Base-by-base conservation (phyloP, 495 filamentous ascomycete species). In the Saxophila tyrrhenica region DNA sequence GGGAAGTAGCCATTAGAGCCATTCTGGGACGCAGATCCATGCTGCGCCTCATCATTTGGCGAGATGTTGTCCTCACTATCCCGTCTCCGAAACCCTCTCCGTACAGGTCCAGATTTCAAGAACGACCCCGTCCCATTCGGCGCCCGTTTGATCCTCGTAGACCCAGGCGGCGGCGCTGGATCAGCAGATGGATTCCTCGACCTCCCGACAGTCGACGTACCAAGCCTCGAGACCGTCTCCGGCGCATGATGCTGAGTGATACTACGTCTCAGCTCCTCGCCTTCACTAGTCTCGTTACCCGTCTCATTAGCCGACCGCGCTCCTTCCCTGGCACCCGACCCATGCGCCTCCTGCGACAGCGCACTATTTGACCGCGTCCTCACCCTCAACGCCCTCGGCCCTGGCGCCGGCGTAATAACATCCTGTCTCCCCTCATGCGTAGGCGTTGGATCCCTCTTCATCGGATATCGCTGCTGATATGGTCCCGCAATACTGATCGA, bases 11-110 rank as follows among this genome's bases (percentile, higher is more conserved):
- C 48, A 13, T 20, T 41, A 1, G 44, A 41, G 39, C 44, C 52
- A 1, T 29, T 22, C n/a, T 62, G 45, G 23, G 51, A 58, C n/a
- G 55, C 51, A 1, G 58, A 56, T 2, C 24, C 50, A 19, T 35
- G 50, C 20, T 20, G 42, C 9, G 25, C 45, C 5, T 60, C 62
- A 11, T 62, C 62, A 20, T 51, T 42, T 2, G 62, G 62, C 16
- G 60, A 62, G 9, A 62, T 25, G 29, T 62, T 58, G 17, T 64
- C 62, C 20, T 62, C 59, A 41, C 62, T 64, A 25, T 62, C 57
- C 50, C 59, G 15, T 48, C 62, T 58, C 20, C 62, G 45, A 21
- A 64, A 60, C 5, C 55, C 55, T 42, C 62, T 49, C n/a, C 62
- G 35, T n/a, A 58, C 54, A 10, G 60, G 60, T 23, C 52, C 62